phyloP scores from a whole-genome alignment of 495 filamentous ascomycete species.

The Aspergillus sclerotioniger region DNA sequence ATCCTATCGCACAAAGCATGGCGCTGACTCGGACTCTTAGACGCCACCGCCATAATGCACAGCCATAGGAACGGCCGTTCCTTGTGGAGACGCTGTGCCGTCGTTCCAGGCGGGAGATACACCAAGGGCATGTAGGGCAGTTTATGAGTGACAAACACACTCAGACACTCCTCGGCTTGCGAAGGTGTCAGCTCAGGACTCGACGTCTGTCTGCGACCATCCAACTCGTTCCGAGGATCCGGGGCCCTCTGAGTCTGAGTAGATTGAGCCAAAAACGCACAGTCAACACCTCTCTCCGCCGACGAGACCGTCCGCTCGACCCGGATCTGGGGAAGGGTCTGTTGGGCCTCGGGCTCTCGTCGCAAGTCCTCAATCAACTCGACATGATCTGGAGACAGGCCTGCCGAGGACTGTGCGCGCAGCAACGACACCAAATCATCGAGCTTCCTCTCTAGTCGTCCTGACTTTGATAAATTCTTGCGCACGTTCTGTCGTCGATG shows the following conservation, averaged over 20 bases:
- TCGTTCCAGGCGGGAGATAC: neutral
- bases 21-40: neutral
- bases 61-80: constrained; percentile 3
- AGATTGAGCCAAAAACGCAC: neutral
- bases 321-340: neutral
- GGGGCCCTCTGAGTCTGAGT: neutral
- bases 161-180: neutral
- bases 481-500: neutral
- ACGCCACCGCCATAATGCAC: neutral
- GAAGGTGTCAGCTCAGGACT: neutral
- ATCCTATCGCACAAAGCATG: neutral
- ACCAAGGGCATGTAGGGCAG: neutral
- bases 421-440: constrained; percentile 3
- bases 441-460: constrained; percentile 2
- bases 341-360: neutral
- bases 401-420: neutral
- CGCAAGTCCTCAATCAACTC: neutral
- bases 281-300: neutral
- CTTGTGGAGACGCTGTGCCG: neutral
- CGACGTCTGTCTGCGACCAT: neutral
- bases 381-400: neutral
- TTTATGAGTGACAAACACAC: neutral
- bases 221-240: neutral
- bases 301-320: neutral
- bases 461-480: neutral